Evolutionary conservation across 1,284 basidiomycete genomes (phyloP).

Genomic region (Boletellus deceptivus): DNA sequence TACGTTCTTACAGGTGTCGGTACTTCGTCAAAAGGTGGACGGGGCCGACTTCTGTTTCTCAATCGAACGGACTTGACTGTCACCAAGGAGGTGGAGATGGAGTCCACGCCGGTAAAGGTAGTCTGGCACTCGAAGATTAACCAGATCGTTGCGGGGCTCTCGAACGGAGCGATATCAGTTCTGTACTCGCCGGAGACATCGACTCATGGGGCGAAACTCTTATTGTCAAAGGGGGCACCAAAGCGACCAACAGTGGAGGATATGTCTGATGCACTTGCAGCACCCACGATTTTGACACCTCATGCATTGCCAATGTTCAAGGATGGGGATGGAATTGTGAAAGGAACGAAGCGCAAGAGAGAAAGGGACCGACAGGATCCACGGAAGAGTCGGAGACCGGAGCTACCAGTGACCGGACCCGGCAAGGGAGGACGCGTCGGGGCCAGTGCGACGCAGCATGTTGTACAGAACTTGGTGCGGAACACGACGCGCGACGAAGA

Average conservation of each 20-base stretch:
- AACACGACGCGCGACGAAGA: slow-evolving; percentile 89
- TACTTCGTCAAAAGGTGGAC: slow-evolving; percentile 59
- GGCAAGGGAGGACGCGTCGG: slow-evolving; percentile 94
- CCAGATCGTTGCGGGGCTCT: slow-evolving; percentile 87
- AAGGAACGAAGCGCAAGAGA: slow-evolving; percentile 78
- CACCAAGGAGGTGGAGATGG: slow-evolving; percentile 63
- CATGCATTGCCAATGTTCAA: slow-evolving; percentile 88
- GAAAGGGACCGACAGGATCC: slow-evolving; percentile 88
- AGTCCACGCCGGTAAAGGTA: slow-evolving; percentile 81
- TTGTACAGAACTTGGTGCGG: slow-evolving; percentile 90
- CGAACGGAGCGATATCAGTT: slow-evolving; percentile 86
- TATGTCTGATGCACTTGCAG: slow-evolving; percentile 79
- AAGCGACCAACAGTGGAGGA: slow-evolving; percentile 77
- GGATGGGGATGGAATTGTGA: slow-evolving; percentile 69
- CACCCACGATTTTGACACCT: slow-evolving; percentile 84
- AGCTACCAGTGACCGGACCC: slow-evolving; percentile 88
- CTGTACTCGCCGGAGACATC: slow-evolving; percentile 89
- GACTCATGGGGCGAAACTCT: slow-evolving; percentile 87
- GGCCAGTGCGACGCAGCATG: slow-evolving; percentile 90
- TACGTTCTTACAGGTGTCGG: slow-evolving; percentile 82
- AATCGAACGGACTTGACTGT: slow-evolving; percentile 65
- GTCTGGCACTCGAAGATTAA: slow-evolving; percentile 97
- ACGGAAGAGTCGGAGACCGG: slow-evolving; percentile 86
- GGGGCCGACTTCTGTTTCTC: slow-evolving; percentile 76
- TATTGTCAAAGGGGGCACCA: slow-evolving; percentile 74